phyloP scores from a whole-genome alignment of 1,139 yeast species.

The Pichia terricola region DNA sequence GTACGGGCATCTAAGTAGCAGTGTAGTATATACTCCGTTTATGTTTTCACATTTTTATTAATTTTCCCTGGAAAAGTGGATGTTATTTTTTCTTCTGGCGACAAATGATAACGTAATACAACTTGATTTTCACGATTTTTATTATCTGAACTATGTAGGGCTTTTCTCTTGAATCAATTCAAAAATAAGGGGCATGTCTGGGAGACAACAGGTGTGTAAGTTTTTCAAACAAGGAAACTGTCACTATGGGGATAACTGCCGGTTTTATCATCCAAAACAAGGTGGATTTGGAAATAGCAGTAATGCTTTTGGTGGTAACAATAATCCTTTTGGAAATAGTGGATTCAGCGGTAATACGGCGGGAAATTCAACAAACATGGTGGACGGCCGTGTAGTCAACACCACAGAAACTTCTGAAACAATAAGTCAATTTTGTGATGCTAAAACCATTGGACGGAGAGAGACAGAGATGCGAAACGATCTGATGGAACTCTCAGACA shows the following conservation, averaged over 20 bases:
- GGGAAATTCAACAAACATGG: neutral
- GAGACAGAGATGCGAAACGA: constrained; percentile 25
- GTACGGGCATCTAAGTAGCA: too few relatives aligned
- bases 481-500: constrained; percentile 15
- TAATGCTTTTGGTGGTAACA: neutral
- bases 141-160: too few relatives aligned
- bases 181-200: neutral
- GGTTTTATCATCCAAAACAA: constrained; percentile 28
- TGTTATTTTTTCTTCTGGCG: too few relatives aligned
- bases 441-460: constrained; percentile 2
- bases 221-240: constrained; percentile 30
- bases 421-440: constrained; percentile 8
- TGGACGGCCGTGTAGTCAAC: neutral
- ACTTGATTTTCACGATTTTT: too few relatives aligned
- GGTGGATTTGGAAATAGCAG: constrained; percentile 6
- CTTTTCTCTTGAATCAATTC: too few relatives aligned
- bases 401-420: constrained; percentile 1
- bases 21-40: too few relatives aligned
- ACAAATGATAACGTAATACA: too few relatives aligned
- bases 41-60: too few relatives aligned
- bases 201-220: constrained; percentile 27
- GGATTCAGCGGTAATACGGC: neutral
- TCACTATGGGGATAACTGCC: constrained; percentile 31
- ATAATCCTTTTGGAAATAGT: neutral
- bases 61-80: too few relatives aligned